Conservation (phyloP, 1,284 basidiomycete genomes). For the Acaromyces ingoldii region DNA sequence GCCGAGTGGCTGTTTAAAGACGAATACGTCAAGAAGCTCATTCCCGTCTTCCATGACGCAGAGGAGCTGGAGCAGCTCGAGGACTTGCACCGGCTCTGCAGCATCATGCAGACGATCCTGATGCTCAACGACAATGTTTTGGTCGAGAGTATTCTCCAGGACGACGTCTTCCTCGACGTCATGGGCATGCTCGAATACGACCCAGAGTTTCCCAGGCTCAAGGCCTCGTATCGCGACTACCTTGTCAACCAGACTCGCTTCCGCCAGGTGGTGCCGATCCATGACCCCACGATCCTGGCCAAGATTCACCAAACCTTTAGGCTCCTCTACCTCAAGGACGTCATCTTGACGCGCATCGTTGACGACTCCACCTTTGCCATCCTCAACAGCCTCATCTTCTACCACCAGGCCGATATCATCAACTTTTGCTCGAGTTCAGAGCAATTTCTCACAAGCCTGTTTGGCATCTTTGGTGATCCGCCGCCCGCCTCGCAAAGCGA, state of each 20-base stretch:
- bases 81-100: constrained; percentile 83
- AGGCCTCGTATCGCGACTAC: constrained; percentile 93
- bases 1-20: constrained; percentile 60
- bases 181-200: constrained; percentile 94
- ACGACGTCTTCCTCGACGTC: constrained; percentile 85
- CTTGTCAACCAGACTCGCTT: constrained; percentile 74
- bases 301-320: constrained; percentile 94
- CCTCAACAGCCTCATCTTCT: constrained; percentile 93
- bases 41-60: constrained; percentile 76
- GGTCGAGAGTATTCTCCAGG: constrained; percentile 90
- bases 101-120: constrained; percentile 91
- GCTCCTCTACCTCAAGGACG: constrained; percentile 93
- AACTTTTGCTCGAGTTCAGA: constrained; percentile 76
- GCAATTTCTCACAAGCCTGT: constrained; percentile 70
- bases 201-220: constrained; percentile 91
- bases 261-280: constrained; percentile 49
- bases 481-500: constrained; percentile 10
- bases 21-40: constrained; percentile 82
- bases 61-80: constrained; percentile 87
- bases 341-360: constrained; percentile 85
- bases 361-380: constrained; percentile 97
- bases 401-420: constrained; percentile 98
- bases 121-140: constrained; percentile 90
- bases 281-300: constrained; percentile 39
- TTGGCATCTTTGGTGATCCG: constrained; percentile 61